Evolutionary conservation across 495 filamentous ascomycete genomes (phyloP).

Genomic region (Thozetella sp.): DNA sequence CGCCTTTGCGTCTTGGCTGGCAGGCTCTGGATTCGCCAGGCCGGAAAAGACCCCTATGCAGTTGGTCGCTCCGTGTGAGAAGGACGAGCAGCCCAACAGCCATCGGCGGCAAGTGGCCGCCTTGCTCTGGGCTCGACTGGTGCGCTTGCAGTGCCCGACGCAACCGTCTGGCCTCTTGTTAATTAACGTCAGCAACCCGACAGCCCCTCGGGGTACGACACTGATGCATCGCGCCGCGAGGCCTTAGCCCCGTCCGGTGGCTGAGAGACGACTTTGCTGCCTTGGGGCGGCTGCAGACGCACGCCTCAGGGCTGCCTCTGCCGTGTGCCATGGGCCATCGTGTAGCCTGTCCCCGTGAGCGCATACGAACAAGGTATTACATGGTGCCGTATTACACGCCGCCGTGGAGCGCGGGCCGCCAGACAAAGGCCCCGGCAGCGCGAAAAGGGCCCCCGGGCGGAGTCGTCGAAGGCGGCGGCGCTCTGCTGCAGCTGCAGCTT

Average conservation of each 20-base stretch:
- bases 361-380: too few species aligned
- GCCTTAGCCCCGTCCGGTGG: not conserved
- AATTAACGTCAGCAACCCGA: not conserved
- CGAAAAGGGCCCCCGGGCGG: too few species aligned
- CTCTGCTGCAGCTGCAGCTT: too few species aligned
- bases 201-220: not conserved
- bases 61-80: not conserved
- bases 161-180: not conserved
- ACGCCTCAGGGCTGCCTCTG: not conserved
- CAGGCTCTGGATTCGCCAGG: not conserved
- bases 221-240: not conserved
- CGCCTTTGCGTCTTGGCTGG: not conserved
- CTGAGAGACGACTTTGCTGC: not conserved
- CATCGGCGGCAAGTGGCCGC: not conserved
- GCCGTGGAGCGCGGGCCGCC: slow-evolving; percentile 8
- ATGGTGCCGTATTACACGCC: slow-evolving; percentile 5
- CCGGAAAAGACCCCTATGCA: not conserved
- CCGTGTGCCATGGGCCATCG: not conserved
- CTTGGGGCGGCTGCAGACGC: not conserved
- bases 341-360: not conserved
- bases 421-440: too few species aligned
- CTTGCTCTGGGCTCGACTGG: not conserved
- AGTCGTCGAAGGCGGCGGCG: too few species aligned
- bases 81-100: not conserved
- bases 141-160: not conserved